A percentile compares a stretch with the other conserved stretches of the same genome.
Conservation (phyloP, 2,329 filamentous ascomycete species). For the Alternaria rosae region DNA sequence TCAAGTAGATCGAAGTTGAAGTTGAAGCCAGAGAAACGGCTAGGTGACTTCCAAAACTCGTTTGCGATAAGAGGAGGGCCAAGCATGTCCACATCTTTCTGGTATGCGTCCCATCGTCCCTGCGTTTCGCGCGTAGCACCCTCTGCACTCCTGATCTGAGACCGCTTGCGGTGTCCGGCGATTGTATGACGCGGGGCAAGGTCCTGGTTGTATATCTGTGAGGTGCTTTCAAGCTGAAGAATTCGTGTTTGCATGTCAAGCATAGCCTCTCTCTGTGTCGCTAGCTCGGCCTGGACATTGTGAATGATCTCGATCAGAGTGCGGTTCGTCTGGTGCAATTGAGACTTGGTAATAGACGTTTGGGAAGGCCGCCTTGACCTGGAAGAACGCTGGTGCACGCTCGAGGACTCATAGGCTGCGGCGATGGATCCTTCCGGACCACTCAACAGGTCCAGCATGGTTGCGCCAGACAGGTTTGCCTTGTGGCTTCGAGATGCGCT, state of each 20-base stretch:
- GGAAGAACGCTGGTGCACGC: not conserved
- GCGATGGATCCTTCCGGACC: conserved; percentile 26
- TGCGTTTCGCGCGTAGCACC: conserved; percentile 22
- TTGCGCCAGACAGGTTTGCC: conserved; percentile 35
- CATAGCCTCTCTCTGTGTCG: conserved; percentile 34
- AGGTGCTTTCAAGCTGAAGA: conserved; percentile 32
- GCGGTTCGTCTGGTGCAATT: conserved; percentile 34
- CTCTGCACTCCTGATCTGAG: conserved; percentile 16
- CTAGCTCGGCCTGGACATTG: conserved; percentile 37
- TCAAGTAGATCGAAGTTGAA: conserved; percentile 32
- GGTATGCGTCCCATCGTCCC: conserved; percentile 39
- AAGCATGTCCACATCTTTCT: conserved; percentile 37
- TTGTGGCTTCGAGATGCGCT: conserved; percentile 14
- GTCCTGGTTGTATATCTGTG: conserved; percentile 1
- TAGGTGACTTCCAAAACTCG: conserved; percentile 37
- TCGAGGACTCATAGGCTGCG: conserved; percentile 14
- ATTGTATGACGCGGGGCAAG: not conserved
- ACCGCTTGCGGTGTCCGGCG: not conserved
- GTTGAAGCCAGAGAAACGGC: conserved; percentile 36
- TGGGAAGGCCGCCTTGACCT: conserved; percentile 32
- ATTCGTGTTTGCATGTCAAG: conserved; percentile 40
- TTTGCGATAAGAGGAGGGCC: conserved; percentile 33
- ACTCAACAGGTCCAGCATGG: conserved; percentile 24
- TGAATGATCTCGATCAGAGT: conserved; percentile 40
- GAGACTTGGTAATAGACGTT: conserved; percentile 35